phyloP scores from a whole-genome alignment of 2,329 filamentous ascomycete genomes.

The Fusarium globosum region DNA sequence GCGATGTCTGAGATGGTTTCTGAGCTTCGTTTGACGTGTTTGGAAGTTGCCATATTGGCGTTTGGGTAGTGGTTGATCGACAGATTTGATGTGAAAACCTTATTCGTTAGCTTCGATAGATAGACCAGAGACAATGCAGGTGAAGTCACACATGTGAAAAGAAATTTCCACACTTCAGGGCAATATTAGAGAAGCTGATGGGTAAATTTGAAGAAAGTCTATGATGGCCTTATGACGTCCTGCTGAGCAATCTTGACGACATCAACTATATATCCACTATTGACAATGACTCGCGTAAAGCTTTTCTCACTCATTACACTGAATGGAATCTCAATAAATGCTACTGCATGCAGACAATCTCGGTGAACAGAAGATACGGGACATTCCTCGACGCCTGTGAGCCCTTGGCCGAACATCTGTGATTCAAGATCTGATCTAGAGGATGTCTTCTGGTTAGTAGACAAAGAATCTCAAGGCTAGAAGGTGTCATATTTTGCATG shows the following conservation, averaged over 20 bases:
- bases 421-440: not conserved
- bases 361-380: rapidly evolving
- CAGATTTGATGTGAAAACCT: not conserved
- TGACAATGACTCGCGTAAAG: not conserved
- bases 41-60: slow-evolving; percentile 1
- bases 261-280: not conserved
- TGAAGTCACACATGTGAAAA: not conserved
- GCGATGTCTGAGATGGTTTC: slow-evolving; percentile 31
- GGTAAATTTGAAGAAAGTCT: not conserved
- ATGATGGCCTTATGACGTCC: not conserved
- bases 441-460: rapidly evolving
- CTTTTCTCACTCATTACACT: not conserved
- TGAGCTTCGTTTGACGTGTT: slow-evolving; percentile 2
- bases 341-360: rapidly evolving
- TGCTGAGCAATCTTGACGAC: not conserved
- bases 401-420: not conserved
- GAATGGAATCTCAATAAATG: not conserved
- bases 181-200: not conserved
- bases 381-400: not conserved
- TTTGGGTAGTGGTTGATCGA: not conserved
- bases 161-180: rapidly evolving
- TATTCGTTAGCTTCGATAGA: not conserved
- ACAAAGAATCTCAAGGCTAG: not conserved
- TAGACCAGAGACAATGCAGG: not conserved
- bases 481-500: rapidly evolving